Conservation (phyloP, 164 flowering plant species). For the Magnolia changhungtana region DNA sequence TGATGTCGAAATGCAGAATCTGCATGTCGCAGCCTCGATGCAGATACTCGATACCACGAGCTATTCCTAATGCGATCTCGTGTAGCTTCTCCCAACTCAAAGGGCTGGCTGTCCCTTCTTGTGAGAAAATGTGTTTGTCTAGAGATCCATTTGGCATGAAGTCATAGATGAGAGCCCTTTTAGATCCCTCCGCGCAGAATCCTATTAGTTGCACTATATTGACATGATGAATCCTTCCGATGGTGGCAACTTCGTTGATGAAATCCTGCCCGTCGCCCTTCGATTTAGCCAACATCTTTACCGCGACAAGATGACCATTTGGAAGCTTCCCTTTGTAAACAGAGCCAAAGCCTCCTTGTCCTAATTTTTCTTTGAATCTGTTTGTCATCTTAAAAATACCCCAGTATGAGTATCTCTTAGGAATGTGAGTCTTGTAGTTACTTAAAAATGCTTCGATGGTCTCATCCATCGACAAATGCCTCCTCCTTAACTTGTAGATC, state of each 20-base stretch:
- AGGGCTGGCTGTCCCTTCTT: not conserved
- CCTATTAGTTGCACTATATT: conserved; percentile 10
- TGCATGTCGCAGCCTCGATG: conserved; percentile 12
- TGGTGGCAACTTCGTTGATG: conserved; percentile 14
- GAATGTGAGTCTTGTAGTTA: conserved; percentile 1
- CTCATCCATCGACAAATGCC: conserved; percentile 6
- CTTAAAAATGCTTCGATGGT: conserved; percentile 3
- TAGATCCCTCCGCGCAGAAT: conserved; percentile 9
- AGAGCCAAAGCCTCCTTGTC: conserved; percentile 8
- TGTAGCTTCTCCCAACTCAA: conserved; percentile 8
- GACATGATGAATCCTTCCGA: conserved; percentile 11
- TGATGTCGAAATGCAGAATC: conserved; percentile 19
- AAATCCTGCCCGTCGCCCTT: conserved; percentile 5
- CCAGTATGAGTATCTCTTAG: conserved; percentile 9
- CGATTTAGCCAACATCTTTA: not conserved
- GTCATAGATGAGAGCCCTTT: conserved; percentile 13
- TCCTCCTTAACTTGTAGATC: not conserved
- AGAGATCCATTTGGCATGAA: conserved; percentile 12
- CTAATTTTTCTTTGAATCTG: conserved; percentile 3
- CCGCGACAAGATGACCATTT: conserved; percentile 1
- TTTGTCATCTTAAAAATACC: not conserved
- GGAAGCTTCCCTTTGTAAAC: conserved; percentile 10
- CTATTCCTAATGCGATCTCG: conserved; percentile 7
- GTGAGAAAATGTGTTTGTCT: conserved; percentile 4
- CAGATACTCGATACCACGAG: conserved; percentile 10